Evolutionary conservation across 345 rosid species (phyloP), one percentile per base, ranked within the genome.

Genomic region (Sapria himalayana): DNA sequence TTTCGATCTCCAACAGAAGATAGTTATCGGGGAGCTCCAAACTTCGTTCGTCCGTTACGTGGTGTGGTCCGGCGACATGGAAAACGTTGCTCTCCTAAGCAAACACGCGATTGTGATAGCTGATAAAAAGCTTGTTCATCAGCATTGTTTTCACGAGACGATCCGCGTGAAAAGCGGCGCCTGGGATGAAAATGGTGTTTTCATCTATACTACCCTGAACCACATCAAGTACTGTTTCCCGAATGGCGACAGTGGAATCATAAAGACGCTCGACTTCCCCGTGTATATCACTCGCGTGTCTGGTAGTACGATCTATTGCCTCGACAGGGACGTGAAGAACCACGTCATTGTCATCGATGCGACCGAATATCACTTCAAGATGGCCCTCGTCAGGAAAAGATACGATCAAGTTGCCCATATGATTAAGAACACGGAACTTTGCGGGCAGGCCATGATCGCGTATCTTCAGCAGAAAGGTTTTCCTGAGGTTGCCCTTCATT

Each of bases 401-500:
- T 89, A 70, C 55, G 94, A 89, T 38, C 65, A 76, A 60, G 98
- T 82, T 32, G 76, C 82, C 94, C 72, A 73, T 66, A 89, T 89
- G 98, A 89, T 89, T 45, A 78, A 62, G 69, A 76, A 71, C 56
- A 78, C 94, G 8, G 82, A 78, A 67, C 93, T 89, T 18, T 79
- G 94, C 58, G 98, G 98, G 32, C 85, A 89, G 62, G 94, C 94
- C 29, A 65, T 89, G 93, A 79, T 82, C 48, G 85, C 98, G 25
- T 82, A 89, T 60, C 65, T 89, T 55, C 98, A 89, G 50, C 94
- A 82, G 55, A 89, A 82, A 55, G 94, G 93, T 14, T 89, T 89
- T 43, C 98, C 94, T 50, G 98, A 89, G 67, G 94, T 89, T 52
- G 98, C 98, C 50, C 69, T 89, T 29, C 94, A 89, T 60, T 89